Conservation (phyloP, 2,329 filamentous ascomycete genomes). For the Stagonosporopsis tanaceti region DNA sequence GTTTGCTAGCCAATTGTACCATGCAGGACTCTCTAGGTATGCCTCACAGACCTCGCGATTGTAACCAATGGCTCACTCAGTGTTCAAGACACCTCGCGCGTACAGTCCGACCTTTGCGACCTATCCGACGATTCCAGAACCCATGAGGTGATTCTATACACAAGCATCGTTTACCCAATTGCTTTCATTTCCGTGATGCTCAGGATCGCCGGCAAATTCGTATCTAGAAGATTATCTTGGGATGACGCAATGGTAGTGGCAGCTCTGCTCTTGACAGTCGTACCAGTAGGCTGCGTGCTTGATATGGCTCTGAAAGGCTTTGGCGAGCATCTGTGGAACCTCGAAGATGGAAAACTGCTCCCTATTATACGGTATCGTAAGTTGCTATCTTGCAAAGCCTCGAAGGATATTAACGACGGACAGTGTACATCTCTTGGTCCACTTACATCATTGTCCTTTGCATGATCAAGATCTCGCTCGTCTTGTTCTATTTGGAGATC, state of each 20-base stretch:
- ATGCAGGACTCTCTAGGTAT: slow-evolving; percentile 33
- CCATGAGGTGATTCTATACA: slow-evolving; percentile 22
- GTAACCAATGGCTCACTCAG: neutral
- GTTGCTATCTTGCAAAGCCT: neutral
- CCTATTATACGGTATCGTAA: slow-evolving; percentile 27
- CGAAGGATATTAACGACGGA: neutral
- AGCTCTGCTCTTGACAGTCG: slow-evolving; percentile 12
- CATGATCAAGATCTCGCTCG: slow-evolving; percentile 37
- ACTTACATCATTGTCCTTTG: slow-evolving; percentile 33
- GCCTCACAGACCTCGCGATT: neutral
- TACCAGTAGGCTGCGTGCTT: slow-evolving; percentile 27
- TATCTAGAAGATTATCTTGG: slow-evolving; percentile 22
- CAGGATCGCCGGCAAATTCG: slow-evolving; percentile 21
- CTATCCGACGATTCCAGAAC: slow-evolving; percentile 30
- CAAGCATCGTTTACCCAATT: slow-evolving; percentile 24
- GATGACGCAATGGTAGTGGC: slow-evolving; percentile 25
- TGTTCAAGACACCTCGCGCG: slow-evolving; percentile 20
- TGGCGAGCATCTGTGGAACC: slow-evolving; percentile 37
- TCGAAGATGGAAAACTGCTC: slow-evolving; percentile 24
- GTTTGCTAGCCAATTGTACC: slow-evolving; percentile 39
- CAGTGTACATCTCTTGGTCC: slow-evolving; percentile 25
- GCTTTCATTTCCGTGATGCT: slow-evolving; percentile 23
- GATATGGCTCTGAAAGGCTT: slow-evolving; percentile 32
- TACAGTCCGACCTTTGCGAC: slow-evolving; percentile 32
- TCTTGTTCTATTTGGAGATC: slow-evolving; percentile 41